Conservation (phyloP, 345 rosid genomes). For the Orychophragmus violaceus region DNA sequence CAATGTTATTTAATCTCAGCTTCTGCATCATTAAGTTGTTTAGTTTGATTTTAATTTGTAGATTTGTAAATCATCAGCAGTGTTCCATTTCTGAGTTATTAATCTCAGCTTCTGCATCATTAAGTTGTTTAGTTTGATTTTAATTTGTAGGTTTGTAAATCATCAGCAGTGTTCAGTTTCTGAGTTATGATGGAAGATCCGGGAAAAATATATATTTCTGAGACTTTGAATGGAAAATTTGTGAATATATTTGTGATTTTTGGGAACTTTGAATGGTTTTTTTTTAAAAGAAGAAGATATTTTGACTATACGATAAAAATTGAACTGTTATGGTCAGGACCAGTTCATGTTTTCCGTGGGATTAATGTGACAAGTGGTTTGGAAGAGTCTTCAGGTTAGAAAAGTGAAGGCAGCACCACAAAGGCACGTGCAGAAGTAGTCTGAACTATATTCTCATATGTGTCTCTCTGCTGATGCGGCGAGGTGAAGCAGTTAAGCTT, state of each 20-base stretch:
- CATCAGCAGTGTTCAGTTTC: conserved; percentile 12
- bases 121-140: background rate
- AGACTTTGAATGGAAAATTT: background rate
- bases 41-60: background rate
- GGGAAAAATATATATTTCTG: conserved; percentile 1
- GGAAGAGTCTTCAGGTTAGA: conserved; percentile 1
- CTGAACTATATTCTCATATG: background rate
- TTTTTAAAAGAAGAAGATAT: too few species aligned
- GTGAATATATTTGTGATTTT: background rate
- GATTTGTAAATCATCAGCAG: conserved; percentile 5
- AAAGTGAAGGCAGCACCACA: background rate
- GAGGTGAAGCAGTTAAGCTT: conserved; percentile 13
- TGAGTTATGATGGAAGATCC: background rate
- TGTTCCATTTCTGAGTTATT: conserved; percentile 1
- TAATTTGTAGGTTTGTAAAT: background rate
- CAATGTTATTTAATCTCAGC: background rate
- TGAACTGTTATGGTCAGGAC: background rate
- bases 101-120: conserved; percentile 3
- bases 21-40: background rate
- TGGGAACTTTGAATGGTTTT: too few species aligned
- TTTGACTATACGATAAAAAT: too few species aligned
- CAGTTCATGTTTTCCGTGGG: conserved; percentile 8
- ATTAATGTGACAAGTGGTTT: conserved; percentile 16
- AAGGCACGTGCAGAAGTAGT: conserved; percentile 1
- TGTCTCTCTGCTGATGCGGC: conserved; percentile 26